These are phyloP conservation scores for Zostera marina DNA, from an alignment of 116 monocot species.

Conservation along the genomic window DNA sequence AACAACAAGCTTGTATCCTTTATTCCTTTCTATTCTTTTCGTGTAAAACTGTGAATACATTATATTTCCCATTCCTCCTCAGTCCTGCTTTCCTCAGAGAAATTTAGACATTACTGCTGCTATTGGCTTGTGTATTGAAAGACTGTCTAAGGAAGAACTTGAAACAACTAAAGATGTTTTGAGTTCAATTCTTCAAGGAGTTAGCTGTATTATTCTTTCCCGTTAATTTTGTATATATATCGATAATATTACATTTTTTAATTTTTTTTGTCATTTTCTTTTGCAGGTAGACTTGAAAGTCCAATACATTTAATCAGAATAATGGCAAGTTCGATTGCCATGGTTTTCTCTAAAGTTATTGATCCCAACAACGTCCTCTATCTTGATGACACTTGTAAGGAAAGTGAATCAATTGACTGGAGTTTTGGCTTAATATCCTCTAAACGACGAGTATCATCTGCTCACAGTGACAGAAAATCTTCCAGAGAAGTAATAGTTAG, in stretches of 20 bases:
- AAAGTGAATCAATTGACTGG: constrained; percentile 69
- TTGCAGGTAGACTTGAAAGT: constrained; percentile 87
- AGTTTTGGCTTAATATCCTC: constrained; percentile 54
- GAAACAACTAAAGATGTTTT: constrained; percentile 64
- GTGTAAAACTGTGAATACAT: constrained; percentile 2
- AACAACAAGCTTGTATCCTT: constrained; percentile 99
- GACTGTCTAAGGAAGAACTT: constrained; percentile 68
- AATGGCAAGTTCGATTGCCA: constrained; percentile 85
- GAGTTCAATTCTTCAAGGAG: constrained; percentile 88
- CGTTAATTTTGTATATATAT: not conserved
- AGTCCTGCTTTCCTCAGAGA: constrained; percentile 24
- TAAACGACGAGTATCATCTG: constrained; percentile 10
- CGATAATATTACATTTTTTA: not conserved
- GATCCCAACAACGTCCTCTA: constrained; percentile 92
- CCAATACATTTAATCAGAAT: constrained; percentile 64
- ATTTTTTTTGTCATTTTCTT: constrained; percentile 1
- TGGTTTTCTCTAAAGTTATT: constrained; percentile 82
- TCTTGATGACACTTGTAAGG: constrained; percentile 56
- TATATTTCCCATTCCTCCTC: not conserved
- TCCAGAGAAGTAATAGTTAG: constrained; percentile 6
- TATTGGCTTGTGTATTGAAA: constrained; percentile 69
- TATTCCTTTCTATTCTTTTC: constrained; percentile 26
- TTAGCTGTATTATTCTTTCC: constrained; percentile 60
- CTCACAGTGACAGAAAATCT: constrained; percentile 5
- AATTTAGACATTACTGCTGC: constrained; percentile 77